These are phyloP conservation scores for Prunella vulgaris DNA, from an alignment of 257 asterid species.

Conservation along the genomic window DNA sequence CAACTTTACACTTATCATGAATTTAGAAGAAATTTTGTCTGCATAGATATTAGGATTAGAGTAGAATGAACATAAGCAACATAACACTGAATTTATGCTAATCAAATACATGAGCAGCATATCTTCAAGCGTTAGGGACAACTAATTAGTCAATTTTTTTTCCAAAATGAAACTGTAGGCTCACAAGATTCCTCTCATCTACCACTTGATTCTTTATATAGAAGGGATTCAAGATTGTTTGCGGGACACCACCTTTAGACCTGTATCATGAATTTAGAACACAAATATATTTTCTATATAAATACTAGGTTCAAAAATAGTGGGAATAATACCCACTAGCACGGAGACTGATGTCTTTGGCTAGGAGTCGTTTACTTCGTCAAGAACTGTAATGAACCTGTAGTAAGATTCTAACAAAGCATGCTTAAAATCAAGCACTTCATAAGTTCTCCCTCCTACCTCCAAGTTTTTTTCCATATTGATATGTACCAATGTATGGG, in stretches of 20 bases:
- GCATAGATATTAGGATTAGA: too few relatives aligned
- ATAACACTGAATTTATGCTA: too few relatives aligned
- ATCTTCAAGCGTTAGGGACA: background rate
- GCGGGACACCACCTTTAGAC: background rate
- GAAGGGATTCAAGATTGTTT: background rate
- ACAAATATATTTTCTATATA: background rate
- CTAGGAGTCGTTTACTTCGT: background rate
- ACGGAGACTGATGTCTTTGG: background rate
- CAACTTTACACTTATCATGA: background rate
- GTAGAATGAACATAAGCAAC: too few relatives aligned
- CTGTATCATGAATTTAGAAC: background rate
- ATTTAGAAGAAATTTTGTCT: background rate
- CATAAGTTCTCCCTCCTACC: background rate
- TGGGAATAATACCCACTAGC: background rate
- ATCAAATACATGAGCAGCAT: too few relatives aligned
- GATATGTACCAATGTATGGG: too few relatives aligned
- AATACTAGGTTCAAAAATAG: background rate
- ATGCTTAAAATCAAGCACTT: background rate
- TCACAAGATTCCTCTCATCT: background rate
- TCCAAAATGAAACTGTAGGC: background rate
- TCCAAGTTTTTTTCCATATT: too few relatives aligned
- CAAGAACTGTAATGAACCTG: background rate
- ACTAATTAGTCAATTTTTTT: background rate
- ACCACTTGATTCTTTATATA: too few relatives aligned
- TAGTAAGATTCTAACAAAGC: background rate